Conservation (phyloP, 495 filamentous ascomycete genomes). For the Penicillium argentinense region DNA sequence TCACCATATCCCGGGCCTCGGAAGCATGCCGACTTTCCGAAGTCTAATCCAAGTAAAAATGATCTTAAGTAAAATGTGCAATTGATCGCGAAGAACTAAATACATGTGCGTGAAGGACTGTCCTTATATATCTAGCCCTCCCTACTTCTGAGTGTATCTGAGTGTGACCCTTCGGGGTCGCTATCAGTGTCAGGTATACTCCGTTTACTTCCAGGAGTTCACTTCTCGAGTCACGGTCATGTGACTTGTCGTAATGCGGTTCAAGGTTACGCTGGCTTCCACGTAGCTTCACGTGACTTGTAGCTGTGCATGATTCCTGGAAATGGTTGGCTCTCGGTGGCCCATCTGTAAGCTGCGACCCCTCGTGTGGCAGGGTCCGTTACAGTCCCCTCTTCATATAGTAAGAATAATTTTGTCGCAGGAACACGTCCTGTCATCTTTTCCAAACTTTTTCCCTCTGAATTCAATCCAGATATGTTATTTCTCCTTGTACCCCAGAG, state of each 20-base stretch:
- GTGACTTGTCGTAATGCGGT: background rate
- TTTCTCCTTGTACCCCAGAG: no score
- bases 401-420: no score
- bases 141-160: background rate
- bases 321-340: background rate
- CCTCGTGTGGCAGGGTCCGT: background rate
- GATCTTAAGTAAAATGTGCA: background rate
- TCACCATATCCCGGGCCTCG: no score
- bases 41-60: background rate
- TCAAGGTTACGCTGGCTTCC: no score
- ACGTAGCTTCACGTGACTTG: background rate
- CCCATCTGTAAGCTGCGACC: background rate
- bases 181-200: background rate
- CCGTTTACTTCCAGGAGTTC: background rate
- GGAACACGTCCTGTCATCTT: no score
- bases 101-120: background rate
- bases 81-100: constrained; percentile 5
- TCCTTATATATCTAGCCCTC: constrained; percentile 1
- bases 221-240: background rate
- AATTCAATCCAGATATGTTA: no score
- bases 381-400: no score
- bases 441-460: no score
- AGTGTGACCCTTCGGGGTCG: no score
- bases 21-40: no score
- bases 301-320: background rate